Evolutionary conservation across 2,329 filamentous ascomycete species (phyloP).

Genomic region (Periconia macrospinosa): DNA sequence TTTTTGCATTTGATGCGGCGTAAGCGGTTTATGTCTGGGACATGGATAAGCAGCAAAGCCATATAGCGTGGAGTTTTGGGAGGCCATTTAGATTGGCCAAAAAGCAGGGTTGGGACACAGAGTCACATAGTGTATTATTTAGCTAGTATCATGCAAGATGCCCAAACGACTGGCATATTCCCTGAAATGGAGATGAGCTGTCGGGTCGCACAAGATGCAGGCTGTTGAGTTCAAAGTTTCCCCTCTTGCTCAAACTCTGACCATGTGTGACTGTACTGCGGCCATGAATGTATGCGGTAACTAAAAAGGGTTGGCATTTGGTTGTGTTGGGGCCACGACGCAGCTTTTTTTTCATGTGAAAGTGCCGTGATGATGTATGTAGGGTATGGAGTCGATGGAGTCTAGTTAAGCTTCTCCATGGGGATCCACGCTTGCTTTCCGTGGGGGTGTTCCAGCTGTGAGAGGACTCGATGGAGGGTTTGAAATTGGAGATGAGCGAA

Average conservation of each 20-base stretch:
- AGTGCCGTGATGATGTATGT: not conserved
- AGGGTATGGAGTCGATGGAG: too few relatives aligned
- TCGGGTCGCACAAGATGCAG: constrained; percentile 4
- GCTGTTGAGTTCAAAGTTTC: too few relatives aligned
- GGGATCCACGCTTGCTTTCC: too few relatives aligned
- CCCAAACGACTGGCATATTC: constrained; percentile 7
- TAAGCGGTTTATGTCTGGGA: not conserved
- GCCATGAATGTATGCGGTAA: too few relatives aligned
- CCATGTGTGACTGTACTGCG: too few relatives aligned
- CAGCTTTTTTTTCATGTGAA: not conserved
- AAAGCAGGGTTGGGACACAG: not conserved
- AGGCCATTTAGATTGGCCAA: not conserved
- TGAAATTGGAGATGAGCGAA: too few relatives aligned
- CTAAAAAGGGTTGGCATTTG: too few relatives aligned
- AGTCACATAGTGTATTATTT: not conserved
- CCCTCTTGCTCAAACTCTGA: too few relatives aligned
- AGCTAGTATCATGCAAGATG: constrained; percentile 3
- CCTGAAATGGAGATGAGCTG: constrained; percentile 12
- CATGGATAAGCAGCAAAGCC: not conserved
- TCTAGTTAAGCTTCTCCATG: too few relatives aligned
- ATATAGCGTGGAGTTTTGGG: not conserved
- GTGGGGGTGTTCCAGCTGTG: too few relatives aligned
- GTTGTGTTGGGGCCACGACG: too few relatives aligned
- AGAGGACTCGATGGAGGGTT: not conserved
- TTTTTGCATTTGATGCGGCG: too few relatives aligned